Base-by-base conservation (phyloP, 1,139 yeast species). In the Geotrichum australiense region DNA sequence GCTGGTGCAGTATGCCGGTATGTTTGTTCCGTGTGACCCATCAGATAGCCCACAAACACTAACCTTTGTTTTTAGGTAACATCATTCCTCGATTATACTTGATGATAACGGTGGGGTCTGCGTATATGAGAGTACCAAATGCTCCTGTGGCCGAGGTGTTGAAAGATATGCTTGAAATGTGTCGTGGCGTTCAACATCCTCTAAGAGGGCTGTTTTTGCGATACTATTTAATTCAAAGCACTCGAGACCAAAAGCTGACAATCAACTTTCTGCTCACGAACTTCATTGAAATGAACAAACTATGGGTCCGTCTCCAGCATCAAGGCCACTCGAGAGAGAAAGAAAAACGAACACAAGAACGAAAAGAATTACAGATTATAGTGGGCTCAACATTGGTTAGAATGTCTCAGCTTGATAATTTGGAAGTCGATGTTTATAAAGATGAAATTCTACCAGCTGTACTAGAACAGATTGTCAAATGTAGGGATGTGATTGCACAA, bases 131-230 rank as follows among this genome's bases (percentile, higher is more conserved):
- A 6, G 70, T 81, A 5, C 74, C 79, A 3, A 87, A 79, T 46
- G 80, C 95, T 0, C 96, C 96, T 0, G 73, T 76, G 20, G 76
- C 76, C 57, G 97, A 89, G 52, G 81, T 91, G 45, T 76, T 91
- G 79, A 84, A 83, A 58, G 98, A 91, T 59, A 81, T 91, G 94
- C 80, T 91, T 59, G 98, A 91, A 61, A 91, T 91, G 98, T 82
- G 95, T 51, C 75, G 94, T 35, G 98, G 97, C 11, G 95, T 91
- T 2, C 98, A 91, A 62, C 93, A 86, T 58, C 98, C 98, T 0
- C 76, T 86, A 23, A 68, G 70, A 8, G 98, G 98, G 1, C 66
- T 91, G 48, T 91, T 91, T 60, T 66, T 91, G 55, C 69, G 98
- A 43, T 89, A 91, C 65, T 91, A 86, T 60, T 67, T 91, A 36